A percentile compares a stretch with the other conserved stretches of the same genome.
Conservation (phyloP, 129 eudicot species). For the Centella asiatica region DNA sequence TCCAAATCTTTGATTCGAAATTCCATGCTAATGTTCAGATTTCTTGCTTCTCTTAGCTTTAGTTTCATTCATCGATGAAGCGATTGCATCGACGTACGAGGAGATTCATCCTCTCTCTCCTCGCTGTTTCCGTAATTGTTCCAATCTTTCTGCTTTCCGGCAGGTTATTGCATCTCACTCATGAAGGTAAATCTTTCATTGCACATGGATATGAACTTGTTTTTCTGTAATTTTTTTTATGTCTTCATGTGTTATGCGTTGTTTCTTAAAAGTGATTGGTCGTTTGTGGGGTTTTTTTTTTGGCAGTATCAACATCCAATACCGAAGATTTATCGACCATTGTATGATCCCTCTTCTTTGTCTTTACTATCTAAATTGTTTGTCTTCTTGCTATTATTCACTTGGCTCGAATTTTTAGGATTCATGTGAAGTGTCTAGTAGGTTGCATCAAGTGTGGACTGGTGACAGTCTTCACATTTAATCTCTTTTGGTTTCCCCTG, state of each 20-base stretch:
- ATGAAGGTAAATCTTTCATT: not conserved
- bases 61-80: constrained; percentile 46
- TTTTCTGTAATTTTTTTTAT: not conserved
- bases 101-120: constrained; percentile 81
- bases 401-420: not conserved
- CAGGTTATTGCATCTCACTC: constrained; percentile 7
- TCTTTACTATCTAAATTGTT: not conserved
- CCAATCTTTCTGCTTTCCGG: constrained; percentile 60
- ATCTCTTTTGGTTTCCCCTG: not conserved
- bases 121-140: constrained; percentile 52
- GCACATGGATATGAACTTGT: not conserved
- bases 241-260: not conserved
- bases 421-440: too few species aligned
- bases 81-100: constrained; percentile 52
- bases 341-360: constrained; percentile 29
- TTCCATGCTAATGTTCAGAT: constrained; percentile 4
- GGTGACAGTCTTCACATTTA: too few species aligned
- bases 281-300: constrained; percentile 9
- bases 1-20: constrained; percentile 11
- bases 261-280: not conserved
- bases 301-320: constrained; percentile 44
- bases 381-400: not conserved
- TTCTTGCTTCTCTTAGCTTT: not conserved
- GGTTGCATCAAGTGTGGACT: too few species aligned
- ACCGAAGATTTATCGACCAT: constrained; percentile 61